Percentiles rank a stretch among this genome's conserved stretches.
Evolutionary conservation across 306 rosid species (phyloP).

Genomic region (Prunus fruticosa): DNA sequence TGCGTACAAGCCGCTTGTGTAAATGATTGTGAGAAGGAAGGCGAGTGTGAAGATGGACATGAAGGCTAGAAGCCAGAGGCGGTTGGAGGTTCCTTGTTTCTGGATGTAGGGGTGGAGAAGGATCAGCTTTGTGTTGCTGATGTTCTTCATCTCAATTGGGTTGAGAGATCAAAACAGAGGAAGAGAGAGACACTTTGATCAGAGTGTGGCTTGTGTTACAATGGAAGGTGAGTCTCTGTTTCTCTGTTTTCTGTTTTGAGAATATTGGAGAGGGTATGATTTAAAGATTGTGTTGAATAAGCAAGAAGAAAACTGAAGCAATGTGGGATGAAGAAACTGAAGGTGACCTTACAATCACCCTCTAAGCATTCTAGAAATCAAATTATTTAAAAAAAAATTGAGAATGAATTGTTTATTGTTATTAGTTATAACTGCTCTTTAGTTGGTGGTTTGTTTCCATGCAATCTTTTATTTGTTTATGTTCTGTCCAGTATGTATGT

Average conservation of each 20-base stretch:
- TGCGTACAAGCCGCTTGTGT: slow-evolving; percentile 51
- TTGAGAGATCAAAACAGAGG: background rate
- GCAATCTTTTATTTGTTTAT: background rate
- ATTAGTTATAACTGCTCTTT: background rate
- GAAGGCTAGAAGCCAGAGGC: slow-evolving; percentile 77
- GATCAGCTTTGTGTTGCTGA: slow-evolving; percentile 73
- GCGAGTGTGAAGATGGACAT: slow-evolving; percentile 80
- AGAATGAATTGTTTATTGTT: slow-evolving; percentile 4
- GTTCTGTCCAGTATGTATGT: background rate
- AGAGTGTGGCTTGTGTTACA: background rate
- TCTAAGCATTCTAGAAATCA: slow-evolving; percentile 21
- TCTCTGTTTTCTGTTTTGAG: slow-evolving; percentile 8
- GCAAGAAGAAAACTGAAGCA: slow-evolving; percentile 44
- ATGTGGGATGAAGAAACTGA: slow-evolving; percentile 31
- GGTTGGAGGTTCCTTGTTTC: slow-evolving; percentile 86
- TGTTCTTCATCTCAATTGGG: slow-evolving; percentile 53
- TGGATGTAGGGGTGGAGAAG: slow-evolving; percentile 98
- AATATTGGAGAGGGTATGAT: slow-evolving; percentile 32
- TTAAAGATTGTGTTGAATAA: slow-evolving; percentile 44
- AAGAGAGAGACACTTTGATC: slow-evolving; percentile 5
- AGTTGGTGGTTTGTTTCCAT: slow-evolving; percentile 1
- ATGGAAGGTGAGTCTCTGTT: background rate
- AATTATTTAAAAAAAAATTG: background rate
- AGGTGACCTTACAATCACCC: slow-evolving; percentile 49
- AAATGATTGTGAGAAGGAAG: slow-evolving; percentile 69